Evolutionary conservation across 2,329 filamentous ascomycete species (phyloP).

Genomic region (Mariannaea elegans): DNA sequence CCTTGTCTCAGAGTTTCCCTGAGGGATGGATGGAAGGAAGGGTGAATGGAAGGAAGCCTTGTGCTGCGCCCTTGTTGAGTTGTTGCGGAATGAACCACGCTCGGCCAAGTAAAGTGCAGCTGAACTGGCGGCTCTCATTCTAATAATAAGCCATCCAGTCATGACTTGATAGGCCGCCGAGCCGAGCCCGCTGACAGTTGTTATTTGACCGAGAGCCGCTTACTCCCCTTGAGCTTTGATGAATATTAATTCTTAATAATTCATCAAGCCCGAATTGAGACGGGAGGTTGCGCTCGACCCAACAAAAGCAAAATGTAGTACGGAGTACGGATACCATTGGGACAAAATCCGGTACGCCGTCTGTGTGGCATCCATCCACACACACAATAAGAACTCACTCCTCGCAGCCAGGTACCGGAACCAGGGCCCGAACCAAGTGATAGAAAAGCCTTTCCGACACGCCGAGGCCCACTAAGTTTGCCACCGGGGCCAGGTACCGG

Average conservation of each 20-base stretch:
- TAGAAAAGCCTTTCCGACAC: slow-evolving; percentile 24
- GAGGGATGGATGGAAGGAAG: slow-evolving; percentile 5
- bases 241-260: no score
- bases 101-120: no score
- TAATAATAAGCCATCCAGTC: background rate
- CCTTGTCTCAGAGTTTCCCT: background rate
- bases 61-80: slow-evolving; percentile 2
- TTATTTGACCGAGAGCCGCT: background rate
- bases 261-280: no score
- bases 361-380: background rate
- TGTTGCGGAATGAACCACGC: no score
- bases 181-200: background rate
- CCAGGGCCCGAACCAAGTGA: slow-evolving; percentile 36
- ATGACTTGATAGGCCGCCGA: background rate
- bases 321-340: no score
- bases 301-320: background rate
- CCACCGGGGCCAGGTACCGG: slow-evolving; percentile 35
- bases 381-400: background rate
- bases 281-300: background rate
- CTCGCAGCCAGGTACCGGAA: slow-evolving; percentile 38
- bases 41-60: slow-evolving; percentile 10
- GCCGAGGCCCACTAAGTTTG: slow-evolving; percentile 27
- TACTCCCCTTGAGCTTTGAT: background rate
- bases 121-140: background rate
- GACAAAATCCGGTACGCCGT: background rate